phyloP scores from a whole-genome alignment of 306 rosid species.

The Leucaena leucocephala region DNA sequence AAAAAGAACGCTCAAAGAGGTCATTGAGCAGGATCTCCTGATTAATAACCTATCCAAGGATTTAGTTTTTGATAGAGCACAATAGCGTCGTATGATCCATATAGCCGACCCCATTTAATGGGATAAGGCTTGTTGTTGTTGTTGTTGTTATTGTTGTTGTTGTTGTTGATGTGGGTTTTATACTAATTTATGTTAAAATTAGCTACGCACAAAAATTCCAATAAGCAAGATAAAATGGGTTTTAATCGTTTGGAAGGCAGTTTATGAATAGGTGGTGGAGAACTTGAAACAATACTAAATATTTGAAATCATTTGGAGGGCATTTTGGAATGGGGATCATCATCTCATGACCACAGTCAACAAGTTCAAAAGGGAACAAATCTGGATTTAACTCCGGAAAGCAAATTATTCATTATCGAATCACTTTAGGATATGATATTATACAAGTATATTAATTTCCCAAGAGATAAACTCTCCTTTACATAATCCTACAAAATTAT shows the following conservation, averaged over 20 bases:
- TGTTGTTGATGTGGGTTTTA: background rate
- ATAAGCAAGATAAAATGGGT: background rate
- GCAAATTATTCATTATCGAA: background rate
- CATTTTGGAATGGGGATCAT: background rate
- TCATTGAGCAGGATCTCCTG: no score
- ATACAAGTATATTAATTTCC: background rate
- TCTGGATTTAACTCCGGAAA: background rate
- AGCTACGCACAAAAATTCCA: background rate
- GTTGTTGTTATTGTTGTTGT: no score
- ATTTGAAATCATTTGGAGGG: background rate
- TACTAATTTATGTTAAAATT: background rate
- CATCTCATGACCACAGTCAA: background rate
- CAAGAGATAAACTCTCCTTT: no score
- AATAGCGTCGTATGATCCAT: no score
- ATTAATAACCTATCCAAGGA: no score
- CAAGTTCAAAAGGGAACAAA: background rate
- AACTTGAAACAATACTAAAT: background rate
- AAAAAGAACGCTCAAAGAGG: no score
- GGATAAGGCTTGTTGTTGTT: no score
- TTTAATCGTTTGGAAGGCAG: background rate
- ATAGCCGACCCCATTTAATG: no score
- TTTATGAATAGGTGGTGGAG: background rate
- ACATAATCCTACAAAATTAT: background rate
- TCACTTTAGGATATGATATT: background rate
- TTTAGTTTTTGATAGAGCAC: no score